phyloP scores from a whole-genome alignment of 352 stramenopile species.

The Pythium phragmiticola region DNA sequence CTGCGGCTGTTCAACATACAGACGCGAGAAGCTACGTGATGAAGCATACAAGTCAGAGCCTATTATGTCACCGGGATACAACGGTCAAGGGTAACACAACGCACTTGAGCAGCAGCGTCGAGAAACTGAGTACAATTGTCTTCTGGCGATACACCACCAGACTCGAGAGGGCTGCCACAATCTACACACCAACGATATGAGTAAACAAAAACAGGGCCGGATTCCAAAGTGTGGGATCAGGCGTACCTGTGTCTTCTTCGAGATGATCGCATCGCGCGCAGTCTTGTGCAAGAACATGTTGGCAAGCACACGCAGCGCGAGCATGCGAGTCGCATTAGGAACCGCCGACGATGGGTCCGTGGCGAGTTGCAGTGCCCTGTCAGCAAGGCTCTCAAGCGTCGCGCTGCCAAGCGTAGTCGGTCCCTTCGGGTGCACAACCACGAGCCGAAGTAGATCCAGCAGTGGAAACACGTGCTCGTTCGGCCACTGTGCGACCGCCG shows the following conservation, averaged over 20 bases:
- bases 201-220: neutral
- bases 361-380: constrained; percentile 36
- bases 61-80: neutral
- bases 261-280: constrained; percentile 44
- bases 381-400: constrained; percentile 36
- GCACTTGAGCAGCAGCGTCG: constrained; percentile 75
- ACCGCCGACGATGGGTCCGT: constrained; percentile 32
- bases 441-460: constrained; percentile 90
- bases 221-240: neutral
- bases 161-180: constrained; percentile 40
- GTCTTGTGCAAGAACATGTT: constrained; percentile 72
- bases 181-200: constrained; percentile 19
- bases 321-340: constrained; percentile 68
- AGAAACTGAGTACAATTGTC: constrained; percentile 60
- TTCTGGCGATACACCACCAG: constrained; percentile 64
- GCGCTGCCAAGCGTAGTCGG: constrained; percentile 36
- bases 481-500: constrained; percentile 70
- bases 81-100: constrained; percentile 7
- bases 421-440: constrained; percentile 88
- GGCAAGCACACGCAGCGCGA: constrained; percentile 67
- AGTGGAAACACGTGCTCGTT: constrained; percentile 83
- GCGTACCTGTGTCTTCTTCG: constrained; percentile 50
- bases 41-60: neutral
- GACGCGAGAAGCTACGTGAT: constrained; percentile 40
- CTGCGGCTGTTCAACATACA: constrained; percentile 31